Evolutionary conservation across 768 basidiomycete species (phyloP), one percentile per base, ranked within the genome.

Genomic region (Boletus coccyginus): DNA sequence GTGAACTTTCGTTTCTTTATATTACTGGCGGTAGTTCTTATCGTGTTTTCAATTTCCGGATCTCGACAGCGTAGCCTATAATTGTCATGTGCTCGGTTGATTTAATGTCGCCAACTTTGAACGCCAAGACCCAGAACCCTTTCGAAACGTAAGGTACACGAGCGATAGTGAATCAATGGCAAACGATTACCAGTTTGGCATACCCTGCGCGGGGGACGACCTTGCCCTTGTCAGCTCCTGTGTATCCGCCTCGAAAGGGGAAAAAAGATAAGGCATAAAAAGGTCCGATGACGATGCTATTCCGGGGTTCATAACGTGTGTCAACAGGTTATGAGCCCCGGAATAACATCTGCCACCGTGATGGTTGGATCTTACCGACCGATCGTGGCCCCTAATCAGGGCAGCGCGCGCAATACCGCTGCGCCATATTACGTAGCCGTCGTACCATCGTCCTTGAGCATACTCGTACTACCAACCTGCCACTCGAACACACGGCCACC

Each of bases 241-340:
- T 12, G 13, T 11, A 43, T 50, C 40, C 7, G 32, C 45, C 49
- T 31, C 41, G 38, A 56, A 52, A 21, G 24, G 54, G 8, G 33
- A 31, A 42, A 46, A 42, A 38, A 36, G 45, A 60, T 50, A 54
- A 33, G 48, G 52, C 3, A 50, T 16, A 39, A 54, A 57, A 56
- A 42, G 54, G 5, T 40, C 46, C 31, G 49, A 62, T 58, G 59
- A 64, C 57, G 48, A 49, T 1, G 43, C 40, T 53, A 55, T 60
- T 63, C 55, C 61, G 50, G 29, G 45, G 56, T 45, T 52, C 61
- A 66, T 66, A 51, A 50, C 33, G 46, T 36, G 8, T 24, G 44
- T 0, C 54, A 27, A 46, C 0, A 65, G 66, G 63, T 66, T 63
- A 69, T 66, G 66, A 69, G 66, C 62, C 66, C 62, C 16, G 66